Base-by-base conservation (phyloP, 108 stramenopile species). In the Cyclotella baltica region DNA sequence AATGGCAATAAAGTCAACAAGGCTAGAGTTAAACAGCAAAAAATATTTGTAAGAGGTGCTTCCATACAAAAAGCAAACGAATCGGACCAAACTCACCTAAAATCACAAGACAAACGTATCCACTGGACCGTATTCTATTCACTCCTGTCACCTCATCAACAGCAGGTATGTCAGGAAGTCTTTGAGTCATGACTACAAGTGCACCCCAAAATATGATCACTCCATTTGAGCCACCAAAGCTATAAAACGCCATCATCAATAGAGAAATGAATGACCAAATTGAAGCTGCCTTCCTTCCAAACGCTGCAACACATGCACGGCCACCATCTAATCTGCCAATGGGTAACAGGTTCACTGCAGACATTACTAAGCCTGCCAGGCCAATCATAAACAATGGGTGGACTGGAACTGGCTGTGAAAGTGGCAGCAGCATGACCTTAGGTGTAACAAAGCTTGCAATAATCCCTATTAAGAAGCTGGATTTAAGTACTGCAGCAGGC, bases 291-390 rank as follows among this genome's bases (percentile, higher is more conserved):
- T 85, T 76, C 52, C 82, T 71, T 8, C 97, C 97, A 56, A 89
- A 86, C 0, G 73, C 84, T 8, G 95, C 87, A 40, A 87, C 72
- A 51, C 70, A 81, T 18, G 92, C 92, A n/a, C 96, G 67, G 16
- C 95, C 96, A 25, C 98, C 98, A 75, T 98, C 96, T 19, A 97
- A 78, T 55, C 94, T 73, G 37, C 95, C 95, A 34, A 98, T 88
- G 0, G 98, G 98, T 50, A 97, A 67, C 38, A 96, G 69, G 70
- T 96, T 93, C n/a, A 97, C 76, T 13, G 96, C 95, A 36, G 87
- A 91, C 19, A 86, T 83, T 10, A 94, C 58, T 15, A 96, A 62
- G n/a, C 96, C 97, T n/a, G 85, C 73, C 29, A 90, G 73, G 53
- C 97, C 97, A 47, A 92, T 79, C 47, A 96, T 27, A 37, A 93